Evolutionary conservation across 495 filamentous ascomycete genomes (phyloP).

Genomic region (Trichoderma gamsii): DNA sequence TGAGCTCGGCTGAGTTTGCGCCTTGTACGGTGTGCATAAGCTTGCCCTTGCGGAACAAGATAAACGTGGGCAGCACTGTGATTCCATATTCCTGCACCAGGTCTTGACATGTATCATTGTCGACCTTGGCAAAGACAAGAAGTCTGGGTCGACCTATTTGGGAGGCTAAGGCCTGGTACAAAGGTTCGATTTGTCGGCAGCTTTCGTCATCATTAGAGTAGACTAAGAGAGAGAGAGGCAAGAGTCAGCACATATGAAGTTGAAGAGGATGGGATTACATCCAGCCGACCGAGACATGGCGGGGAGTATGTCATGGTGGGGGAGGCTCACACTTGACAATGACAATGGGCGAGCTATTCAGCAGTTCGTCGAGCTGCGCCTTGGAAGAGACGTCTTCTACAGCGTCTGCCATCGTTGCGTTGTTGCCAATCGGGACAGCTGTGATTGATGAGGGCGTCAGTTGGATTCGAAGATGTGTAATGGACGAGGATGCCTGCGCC

Average conservation of each 20-base stretch:
- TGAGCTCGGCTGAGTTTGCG: conserved; percentile 67
- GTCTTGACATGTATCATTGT: conserved; percentile 53
- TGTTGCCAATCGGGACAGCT: neutral
- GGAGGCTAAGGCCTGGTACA: conserved; percentile 45
- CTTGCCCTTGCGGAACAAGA: conserved; percentile 72
- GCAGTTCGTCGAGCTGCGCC: conserved; percentile 38
- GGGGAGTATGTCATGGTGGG: conserved; percentile 7
- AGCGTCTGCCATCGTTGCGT: conserved; percentile 24
- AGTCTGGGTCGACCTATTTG: conserved; percentile 37
- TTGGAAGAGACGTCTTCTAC: conserved; percentile 34
- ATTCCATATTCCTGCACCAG: conserved; percentile 50
- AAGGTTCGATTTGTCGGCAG: conserved; percentile 64
- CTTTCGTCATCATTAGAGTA: conserved; percentile 68
- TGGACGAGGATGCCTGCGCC: neutral
- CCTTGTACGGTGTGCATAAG: conserved; percentile 69
- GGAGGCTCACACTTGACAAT: conserved; percentile 41
- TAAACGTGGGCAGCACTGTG: conserved; percentile 75
- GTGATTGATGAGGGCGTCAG: neutral
- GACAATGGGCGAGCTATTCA: conserved; percentile 38
- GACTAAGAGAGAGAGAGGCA: conserved; percentile 28
- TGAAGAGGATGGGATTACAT: too few species aligned
- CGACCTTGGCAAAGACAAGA: conserved; percentile 56
- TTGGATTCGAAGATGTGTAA: neutral
- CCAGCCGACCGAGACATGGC: neutral
- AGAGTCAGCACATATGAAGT: neutral